Conservation (phyloP, 768 basidiomycete genomes). For the Leccinum truebloodii region DNA sequence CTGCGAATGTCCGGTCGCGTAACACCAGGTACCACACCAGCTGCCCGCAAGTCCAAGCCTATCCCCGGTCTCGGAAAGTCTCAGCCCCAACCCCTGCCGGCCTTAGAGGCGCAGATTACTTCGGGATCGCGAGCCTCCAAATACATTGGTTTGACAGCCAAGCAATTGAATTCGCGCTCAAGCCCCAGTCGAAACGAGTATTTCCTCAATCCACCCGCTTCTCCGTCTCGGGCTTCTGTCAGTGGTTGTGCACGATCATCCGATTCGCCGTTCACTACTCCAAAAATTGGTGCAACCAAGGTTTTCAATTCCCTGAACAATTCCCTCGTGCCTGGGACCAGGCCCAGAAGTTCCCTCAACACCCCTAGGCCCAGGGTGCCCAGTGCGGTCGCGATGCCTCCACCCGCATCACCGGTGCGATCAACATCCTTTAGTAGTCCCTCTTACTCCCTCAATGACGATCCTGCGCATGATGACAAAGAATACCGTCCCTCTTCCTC, state of each 20-base stretch:
- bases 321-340: slow-evolving; percentile 24
- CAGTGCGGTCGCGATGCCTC: slow-evolving; percentile 79
- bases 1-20: slow-evolving; percentile 44
- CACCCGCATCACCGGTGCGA: slow-evolving; percentile 63
- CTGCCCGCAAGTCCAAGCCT: slow-evolving; percentile 34
- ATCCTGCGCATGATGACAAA: slow-evolving; percentile 17
- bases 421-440: slow-evolving; percentile 33
- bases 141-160: slow-evolving; percentile 82
- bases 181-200: slow-evolving; percentile 20
- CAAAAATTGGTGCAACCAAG: slow-evolving; percentile 51
- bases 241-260: slow-evolving; percentile 39
- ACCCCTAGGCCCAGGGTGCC: slow-evolving; percentile 70
- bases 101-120: slow-evolving; percentile 53
- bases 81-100: slow-evolving; percentile 30
- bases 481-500: slow-evolving; percentile 24
- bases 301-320: slow-evolving; percentile 12
- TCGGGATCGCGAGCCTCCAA: slow-evolving; percentile 84
- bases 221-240: slow-evolving; percentile 37
- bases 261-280: slow-evolving; percentile 67
- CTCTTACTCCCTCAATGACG: slow-evolving; percentile 41
- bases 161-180: slow-evolving; percentile 62
- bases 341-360: slow-evolving; percentile 36
- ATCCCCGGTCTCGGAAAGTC: slow-evolving; percentile 33
- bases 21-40: slow-evolving; percentile 42
- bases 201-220: slow-evolving; percentile 33